Evolutionary conservation across 148 eudicot species (phyloP).

Genomic region (Nepenthes mirabilis): DNA sequence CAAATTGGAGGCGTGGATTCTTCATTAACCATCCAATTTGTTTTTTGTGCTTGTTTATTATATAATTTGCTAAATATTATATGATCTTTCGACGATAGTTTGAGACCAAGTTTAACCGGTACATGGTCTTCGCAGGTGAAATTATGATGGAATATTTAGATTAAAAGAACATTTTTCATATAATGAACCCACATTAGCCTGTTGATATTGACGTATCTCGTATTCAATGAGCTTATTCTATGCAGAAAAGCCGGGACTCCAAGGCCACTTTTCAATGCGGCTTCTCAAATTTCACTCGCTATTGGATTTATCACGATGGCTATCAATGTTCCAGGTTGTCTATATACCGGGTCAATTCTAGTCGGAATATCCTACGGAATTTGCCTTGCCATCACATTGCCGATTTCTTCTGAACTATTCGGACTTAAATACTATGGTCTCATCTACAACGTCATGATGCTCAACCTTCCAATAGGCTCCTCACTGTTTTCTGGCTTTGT

Average conservation of each 20-base stretch:
- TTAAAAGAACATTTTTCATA: no score
- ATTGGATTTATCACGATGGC: conserved; percentile 64
- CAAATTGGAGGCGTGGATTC: no score
- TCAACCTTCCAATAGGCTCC: conserved; percentile 86
- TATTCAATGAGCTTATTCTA: no score
- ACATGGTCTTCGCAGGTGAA: no score
- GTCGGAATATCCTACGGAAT: conserved; percentile 84
- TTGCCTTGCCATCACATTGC: conserved; percentile 74
- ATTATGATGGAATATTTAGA: no score
- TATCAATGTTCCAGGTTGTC: conserved; percentile 58
- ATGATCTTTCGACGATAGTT: no score
- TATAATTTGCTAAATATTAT: no score
- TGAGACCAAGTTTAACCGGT: no score
- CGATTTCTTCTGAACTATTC: conserved; percentile 78
- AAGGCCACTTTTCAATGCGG: conserved; percentile 92
- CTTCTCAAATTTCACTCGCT: conserved; percentile 64
- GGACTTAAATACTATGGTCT: conserved; percentile 90
- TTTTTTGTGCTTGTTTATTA: no score
- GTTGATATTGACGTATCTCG: neutral
- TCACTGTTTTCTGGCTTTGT: conserved; percentile 89
- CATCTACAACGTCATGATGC: conserved; percentile 71
- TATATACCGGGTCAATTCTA: conserved; percentile 63
- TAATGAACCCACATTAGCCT: no score
- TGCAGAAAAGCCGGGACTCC: conserved; percentile 73
- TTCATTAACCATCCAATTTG: no score